Evolutionary conservation across 164 flowering plant genomes (phyloP).

Genomic region (Stephania japonica): DNA sequence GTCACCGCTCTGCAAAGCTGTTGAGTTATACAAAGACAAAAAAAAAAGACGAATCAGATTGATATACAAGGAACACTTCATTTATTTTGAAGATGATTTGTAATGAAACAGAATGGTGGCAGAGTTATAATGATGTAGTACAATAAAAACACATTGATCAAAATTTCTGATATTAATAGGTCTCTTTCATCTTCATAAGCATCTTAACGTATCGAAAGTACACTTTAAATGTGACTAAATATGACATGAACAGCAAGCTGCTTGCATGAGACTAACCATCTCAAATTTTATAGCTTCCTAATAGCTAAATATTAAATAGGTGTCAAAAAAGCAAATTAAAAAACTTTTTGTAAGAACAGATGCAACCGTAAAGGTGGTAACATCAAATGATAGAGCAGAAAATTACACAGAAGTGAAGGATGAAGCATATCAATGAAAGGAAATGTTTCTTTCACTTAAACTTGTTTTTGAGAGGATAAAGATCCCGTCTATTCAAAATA

Average conservation of each 20-base stretch:
- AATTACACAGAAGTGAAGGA: background rate
- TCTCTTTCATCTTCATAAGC: background rate
- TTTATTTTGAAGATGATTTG: background rate
- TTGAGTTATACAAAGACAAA: slow-evolving; percentile 9
- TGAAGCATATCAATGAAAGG: background rate
- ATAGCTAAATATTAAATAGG: no score
- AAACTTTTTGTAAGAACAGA: background rate
- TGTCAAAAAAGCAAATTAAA: no score
- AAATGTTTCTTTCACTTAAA: background rate
- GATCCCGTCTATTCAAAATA: background rate
- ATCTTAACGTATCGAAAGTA: background rate
- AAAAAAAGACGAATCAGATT: slow-evolving; percentile 5
- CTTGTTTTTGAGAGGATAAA: background rate
- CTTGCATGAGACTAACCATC: background rate
- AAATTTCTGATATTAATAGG: background rate
- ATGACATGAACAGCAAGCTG: background rate
- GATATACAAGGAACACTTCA: background rate
- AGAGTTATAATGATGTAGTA: background rate
- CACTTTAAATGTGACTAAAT: background rate
- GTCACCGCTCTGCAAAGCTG: slow-evolving; percentile 68
- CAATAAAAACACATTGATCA: background rate
- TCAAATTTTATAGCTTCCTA: no score
- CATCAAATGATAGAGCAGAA: no score
- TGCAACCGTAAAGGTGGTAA: background rate
- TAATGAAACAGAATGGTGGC: background rate